phyloP scores from a whole-genome alignment of 2,329 filamentous ascomycete genomes.

The Bisporella sp. region DNA sequence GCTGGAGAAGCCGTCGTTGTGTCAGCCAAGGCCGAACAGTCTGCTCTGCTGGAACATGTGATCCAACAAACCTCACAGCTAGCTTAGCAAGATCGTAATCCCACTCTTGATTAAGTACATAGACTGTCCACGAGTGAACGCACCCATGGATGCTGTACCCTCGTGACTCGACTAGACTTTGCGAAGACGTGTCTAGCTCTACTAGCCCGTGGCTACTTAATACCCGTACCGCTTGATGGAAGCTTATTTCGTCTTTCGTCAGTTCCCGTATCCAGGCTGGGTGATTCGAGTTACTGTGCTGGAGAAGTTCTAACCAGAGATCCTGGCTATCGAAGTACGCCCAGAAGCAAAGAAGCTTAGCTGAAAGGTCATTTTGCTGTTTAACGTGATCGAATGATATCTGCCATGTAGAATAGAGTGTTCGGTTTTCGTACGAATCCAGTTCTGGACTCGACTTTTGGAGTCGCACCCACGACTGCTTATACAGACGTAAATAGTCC shows the following conservation, averaged over 20 bases:
- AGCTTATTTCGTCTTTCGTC: not conserved
- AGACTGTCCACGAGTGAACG: constrained; percentile 18
- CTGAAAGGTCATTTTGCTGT: not conserved
- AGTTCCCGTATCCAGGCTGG: not conserved
- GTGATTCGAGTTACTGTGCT: not conserved
- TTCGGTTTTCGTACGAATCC: not conserved
- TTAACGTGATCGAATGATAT: not conserved
- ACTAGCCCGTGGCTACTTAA: not conserved
- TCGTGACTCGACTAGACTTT: not conserved
- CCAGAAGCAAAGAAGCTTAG: not conserved
- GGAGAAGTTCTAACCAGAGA: not conserved
- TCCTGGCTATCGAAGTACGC: not conserved
- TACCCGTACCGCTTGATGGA: not conserved
- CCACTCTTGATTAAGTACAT: constrained; percentile 10
- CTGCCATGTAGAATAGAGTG: not conserved
- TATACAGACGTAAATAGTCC: not conserved
- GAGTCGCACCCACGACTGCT: not conserved
- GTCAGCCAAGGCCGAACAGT: not conserved
- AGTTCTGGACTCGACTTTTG: not conserved
- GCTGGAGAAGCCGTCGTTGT: not conserved
- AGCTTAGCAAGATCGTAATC: constrained; percentile 7
- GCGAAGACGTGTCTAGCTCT: constrained; percentile 11
- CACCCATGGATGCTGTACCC: constrained; percentile 7
- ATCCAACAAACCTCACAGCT: constrained; percentile 11
- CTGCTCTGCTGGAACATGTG: constrained; percentile 1